Evolutionary conservation across 2,329 filamentous ascomycete genomes (phyloP).

Genomic region (Aspergillus pseudoterreus): DNA sequence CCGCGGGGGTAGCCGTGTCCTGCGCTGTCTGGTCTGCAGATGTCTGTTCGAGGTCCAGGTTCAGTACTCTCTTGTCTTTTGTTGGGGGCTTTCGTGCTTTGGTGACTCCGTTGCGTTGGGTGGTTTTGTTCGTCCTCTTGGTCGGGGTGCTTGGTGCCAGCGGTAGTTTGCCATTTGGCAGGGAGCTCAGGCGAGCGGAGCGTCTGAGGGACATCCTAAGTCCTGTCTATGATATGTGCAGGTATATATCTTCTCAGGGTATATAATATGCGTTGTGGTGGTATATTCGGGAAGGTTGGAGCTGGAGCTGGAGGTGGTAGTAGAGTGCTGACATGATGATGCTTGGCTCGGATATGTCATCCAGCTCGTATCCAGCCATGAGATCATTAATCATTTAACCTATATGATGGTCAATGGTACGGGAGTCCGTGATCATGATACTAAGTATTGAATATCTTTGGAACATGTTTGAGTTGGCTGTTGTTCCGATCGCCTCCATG

Average conservation of each 20-base stretch:
- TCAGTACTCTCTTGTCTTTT: constrained; percentile 20
- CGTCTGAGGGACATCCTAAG: constrained; percentile 50
- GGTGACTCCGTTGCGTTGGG: constrained; percentile 24
- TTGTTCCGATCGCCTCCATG: too few relatives aligned
- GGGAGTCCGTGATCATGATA: too few relatives aligned
- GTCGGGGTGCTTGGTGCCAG: constrained; percentile 18
- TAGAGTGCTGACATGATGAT: neutral
- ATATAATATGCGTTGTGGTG: neutral
- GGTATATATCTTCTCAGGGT: neutral
- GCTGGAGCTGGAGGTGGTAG: neutral
- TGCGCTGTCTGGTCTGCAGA: neutral
- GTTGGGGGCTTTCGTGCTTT: constrained; percentile 27
- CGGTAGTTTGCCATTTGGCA: constrained; percentile 15
- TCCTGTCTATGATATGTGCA: neutral
- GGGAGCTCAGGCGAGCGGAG: constrained; percentile 46
- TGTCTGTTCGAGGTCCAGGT: constrained; percentile 1
- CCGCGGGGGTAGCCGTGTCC: constrained; percentile 4
- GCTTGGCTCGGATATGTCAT: constrained; percentile 4
- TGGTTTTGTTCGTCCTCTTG: constrained; percentile 18
- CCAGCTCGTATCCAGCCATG: neutral
- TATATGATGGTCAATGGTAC: too few relatives aligned
- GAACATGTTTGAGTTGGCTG: too few relatives aligned
- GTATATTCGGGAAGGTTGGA: neutral
- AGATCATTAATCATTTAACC: neutral
- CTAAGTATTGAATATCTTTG: too few relatives aligned